Evolutionary conservation across 768 basidiomycete genomes (phyloP), one percentile per base, ranked within the genome.

Genomic region (Leccinum rimulosum): DNA sequence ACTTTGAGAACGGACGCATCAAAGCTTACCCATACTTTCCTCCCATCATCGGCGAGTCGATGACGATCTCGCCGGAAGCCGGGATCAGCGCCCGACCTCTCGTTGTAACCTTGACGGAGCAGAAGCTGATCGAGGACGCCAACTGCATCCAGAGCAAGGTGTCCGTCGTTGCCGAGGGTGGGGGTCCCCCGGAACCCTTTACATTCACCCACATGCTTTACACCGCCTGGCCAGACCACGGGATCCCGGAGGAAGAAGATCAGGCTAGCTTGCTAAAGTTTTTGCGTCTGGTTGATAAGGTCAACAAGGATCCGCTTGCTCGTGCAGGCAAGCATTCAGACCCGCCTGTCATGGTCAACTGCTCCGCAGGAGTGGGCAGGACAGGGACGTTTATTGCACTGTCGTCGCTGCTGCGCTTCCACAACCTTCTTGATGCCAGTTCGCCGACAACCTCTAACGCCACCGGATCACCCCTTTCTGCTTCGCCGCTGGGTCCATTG

Each of bases 21-120:
- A 95, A 93, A 71, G 91, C 91, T 2, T 83, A 90, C 67, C 74
- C 82, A 1, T 95, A 95, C 73, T 93, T 94, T 63, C 87, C 93
- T 0, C 65, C 70, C 25, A 65, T 72, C 1, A 75, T 85, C 35
- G 90, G 91, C 22, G 77, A 84, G 66, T 77, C 79, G 9, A 62
- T 77, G 51, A 68, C 80, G 8, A 66, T 84, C 58, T 64, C 65
- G 6, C 80, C 88, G 14, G 83, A 84, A 49, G 58, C 71, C 3
- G 81, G 77, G 6, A 70, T 68, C 51, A 45, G 71, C 8, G 73
- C 72, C 1, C 76, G 75, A 9, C 72, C 83, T 9, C 76, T 90
- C 31, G 76, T 81, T 64, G 84, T 89, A 19, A 87, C 86, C 1
- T 74, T 93, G 12, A 60, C 82, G 31, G 76, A 79, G 48, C 74